Base-by-base conservation (phyloP, 805 yeast genomes). In the Pachysolen tannophilus region DNA sequence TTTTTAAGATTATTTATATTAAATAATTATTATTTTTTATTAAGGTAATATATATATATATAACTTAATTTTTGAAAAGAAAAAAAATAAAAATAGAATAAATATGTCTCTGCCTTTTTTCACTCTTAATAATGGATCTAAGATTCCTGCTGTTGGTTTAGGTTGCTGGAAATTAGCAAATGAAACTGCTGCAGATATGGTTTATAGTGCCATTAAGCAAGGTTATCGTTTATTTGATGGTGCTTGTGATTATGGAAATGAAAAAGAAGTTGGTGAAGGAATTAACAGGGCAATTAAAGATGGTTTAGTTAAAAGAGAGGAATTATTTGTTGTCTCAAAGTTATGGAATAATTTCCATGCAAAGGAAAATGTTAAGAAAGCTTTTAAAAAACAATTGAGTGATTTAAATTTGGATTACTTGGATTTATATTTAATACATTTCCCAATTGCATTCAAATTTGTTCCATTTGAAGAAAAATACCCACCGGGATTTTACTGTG, bases 151-250 rank as follows among this genome's bases (percentile, higher is more conserved):
- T 39, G 78, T 81, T 44, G 94, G 94, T 37, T 69, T 82, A 43
- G 94, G 94, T 30, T 74, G 81, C 60, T 83, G 94, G 94, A 83
- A 84, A 57, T 80, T 82, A 43, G 70, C 77, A 50, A 69, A 72
- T 32, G 73, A 60, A 19, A 67, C 74, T 33, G 76, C 83, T 46
- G 80, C 88, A 25, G 76, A 75, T 38, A 78, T 78, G 43, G 76
- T 83, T 42, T 82, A 82, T 71, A 72, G 81, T 32, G 94, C 94
- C 49, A 80, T 83, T 55, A 81, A 82, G 58, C 59, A 67, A 27
- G 94, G 94, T 9, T 83, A 83, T 68, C 69, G 94, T 53, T 62
- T 72, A 45, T 66, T 76, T 46, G 83, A 76, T 53, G 76, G 78
- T 41, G 83, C 83, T 35, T 63, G 65, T 55, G 82, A 76, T 55